Evolutionary conservation across 2,329 filamentous ascomycete genomes (phyloP).

Genomic region (Knoxdaviesia capensis): DNA sequence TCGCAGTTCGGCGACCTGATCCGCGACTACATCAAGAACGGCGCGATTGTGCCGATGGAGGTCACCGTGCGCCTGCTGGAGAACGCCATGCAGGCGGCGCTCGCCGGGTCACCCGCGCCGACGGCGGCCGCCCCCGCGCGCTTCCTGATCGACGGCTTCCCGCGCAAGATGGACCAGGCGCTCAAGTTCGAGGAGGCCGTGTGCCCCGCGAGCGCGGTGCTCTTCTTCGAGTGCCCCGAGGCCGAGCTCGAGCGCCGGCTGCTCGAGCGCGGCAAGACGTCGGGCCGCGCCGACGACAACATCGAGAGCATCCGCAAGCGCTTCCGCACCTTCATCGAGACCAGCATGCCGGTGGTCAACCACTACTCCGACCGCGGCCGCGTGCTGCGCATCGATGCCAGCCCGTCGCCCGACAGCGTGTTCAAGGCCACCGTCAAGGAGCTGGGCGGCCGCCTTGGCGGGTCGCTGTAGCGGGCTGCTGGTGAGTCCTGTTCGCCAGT

Average conservation of each 20-base stretch:
- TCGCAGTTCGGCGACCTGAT: conserved; percentile 87
- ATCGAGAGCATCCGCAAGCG: conserved; percentile 90
- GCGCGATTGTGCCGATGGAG: conserved; percentile 96
- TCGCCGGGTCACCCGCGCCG: conserved; percentile 25
- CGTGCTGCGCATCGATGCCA: conserved; percentile 65
- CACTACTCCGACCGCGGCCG: conserved; percentile 57
- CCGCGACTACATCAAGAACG: conserved; percentile 81
- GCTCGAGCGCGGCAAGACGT: conserved; percentile 80
- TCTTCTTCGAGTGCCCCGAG: conserved; percentile 92
- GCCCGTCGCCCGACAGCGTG: conserved; percentile 41
- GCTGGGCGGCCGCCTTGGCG: conserved; percentile 14
- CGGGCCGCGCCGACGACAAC: conserved; percentile 82
- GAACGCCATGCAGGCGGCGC: conserved; percentile 66
- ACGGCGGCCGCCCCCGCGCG: conserved; percentile 25
- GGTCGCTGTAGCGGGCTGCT: too few relatives aligned
- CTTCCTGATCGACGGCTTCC: conserved; percentile 72
- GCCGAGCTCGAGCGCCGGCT: conserved; percentile 68
- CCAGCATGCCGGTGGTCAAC: conserved; percentile 91
- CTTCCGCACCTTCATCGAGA: conserved; percentile 85
- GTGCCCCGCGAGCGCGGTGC: conserved; percentile 61
- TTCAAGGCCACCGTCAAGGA: conserved; percentile 30
- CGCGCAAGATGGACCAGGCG: conserved; percentile 93
- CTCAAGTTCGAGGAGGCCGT: conserved; percentile 82
- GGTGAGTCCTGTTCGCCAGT: conserved; percentile 6
- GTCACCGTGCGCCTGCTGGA: conserved; percentile 86